Evolutionary conservation across 2,329 filamentous ascomycete genomes (phyloP), one percentile per base, ranked within the genome.

Genomic region (Xylaria polymorpha): DNA sequence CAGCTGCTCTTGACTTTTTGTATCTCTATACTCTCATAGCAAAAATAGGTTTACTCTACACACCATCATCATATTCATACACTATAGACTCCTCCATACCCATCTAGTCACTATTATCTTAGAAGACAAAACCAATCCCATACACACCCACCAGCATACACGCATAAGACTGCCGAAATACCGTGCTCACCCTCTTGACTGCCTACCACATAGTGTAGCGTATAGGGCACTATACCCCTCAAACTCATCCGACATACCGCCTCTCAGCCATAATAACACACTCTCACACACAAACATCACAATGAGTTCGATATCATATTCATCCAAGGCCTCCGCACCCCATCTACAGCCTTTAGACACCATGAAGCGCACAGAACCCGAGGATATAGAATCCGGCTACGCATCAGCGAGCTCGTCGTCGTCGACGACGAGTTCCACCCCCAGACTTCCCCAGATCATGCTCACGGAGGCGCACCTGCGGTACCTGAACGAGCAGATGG

Each of bases 381-480:
- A 86, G 50, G 85, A 87, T 50, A 80, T 86, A 71, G 94, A 97
- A 82, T 98, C 95, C 43, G 95, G 95, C 72, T 98, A 98, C 84
- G 93, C 90, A 77, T 91, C 92, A 82, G 81, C 78, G 35, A 75
- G 79, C 77, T 91, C 87, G 50, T 85, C 86, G 1, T 64, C 62
- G 6, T 64, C 66, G 9, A 32, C 50, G 4, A 39, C 59, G 61
- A 90, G 88, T 41, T 91, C 87, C 74, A 84, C 87, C 51, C 83
- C 85, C 61, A 84, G 84, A 73, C 85, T 95, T 22, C 92, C 94
- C 15, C 88, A 93, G 69, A 87, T 98, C 76, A 90, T 91, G 81
- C 94, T 99, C 84, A 95, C 93, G 73, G 92, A 92, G 80, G 88
- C 91, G 72, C 95, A 99, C 81, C 86, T 98, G 74, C 91, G 93